Conservation (phyloP, 768 basidiomycete species). For the Podaxis mareebaensis region DNA sequence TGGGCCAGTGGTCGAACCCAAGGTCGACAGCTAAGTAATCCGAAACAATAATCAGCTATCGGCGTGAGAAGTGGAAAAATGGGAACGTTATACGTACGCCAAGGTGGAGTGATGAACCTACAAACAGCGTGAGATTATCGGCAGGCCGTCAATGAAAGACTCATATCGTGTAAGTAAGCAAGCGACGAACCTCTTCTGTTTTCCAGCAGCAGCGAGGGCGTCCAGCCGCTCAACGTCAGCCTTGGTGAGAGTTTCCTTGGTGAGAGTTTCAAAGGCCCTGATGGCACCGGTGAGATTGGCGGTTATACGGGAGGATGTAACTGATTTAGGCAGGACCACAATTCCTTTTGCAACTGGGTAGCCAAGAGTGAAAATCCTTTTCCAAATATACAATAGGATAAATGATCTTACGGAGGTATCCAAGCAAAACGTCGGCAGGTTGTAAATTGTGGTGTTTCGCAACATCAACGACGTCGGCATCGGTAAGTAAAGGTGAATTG, state of each 20-base stretch:
- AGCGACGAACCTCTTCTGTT: conserved; percentile 55
- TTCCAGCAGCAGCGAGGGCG: conserved; percentile 56
- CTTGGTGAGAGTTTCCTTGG: conserved; percentile 42
- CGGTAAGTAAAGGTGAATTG: conserved; percentile 62
- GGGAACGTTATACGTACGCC: conserved; percentile 51
- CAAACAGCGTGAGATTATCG: not conserved
- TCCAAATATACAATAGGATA: conserved; percentile 9
- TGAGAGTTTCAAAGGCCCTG: conserved; percentile 45
- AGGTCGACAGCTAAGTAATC: conserved; percentile 54
- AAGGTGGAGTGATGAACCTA: conserved; percentile 64
- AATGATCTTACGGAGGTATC: conserved; percentile 53
- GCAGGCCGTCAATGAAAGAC: conserved; percentile 7
- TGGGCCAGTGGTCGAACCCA: conserved; percentile 69
- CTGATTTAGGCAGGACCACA: conserved; percentile 75
- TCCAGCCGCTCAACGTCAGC: conserved; percentile 60
- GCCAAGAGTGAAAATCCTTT: conserved; percentile 5
- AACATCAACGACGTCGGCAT: conserved; percentile 59
- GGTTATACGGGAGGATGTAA: conserved; percentile 67
- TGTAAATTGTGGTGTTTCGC: conserved; percentile 57
- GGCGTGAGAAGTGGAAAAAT: conserved; percentile 9
- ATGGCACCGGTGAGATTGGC: conserved; percentile 57
- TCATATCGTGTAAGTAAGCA: conserved; percentile 6
- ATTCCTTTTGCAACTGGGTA: conserved; percentile 59
- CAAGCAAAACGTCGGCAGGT: conserved; percentile 59
- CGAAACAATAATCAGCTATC: conserved; percentile 18